Percentiles rank a stretch among this genome's conserved stretches.
Conservation (phyloP, 371 early-diverging fungal species). For the Circinella minor region DNA sequence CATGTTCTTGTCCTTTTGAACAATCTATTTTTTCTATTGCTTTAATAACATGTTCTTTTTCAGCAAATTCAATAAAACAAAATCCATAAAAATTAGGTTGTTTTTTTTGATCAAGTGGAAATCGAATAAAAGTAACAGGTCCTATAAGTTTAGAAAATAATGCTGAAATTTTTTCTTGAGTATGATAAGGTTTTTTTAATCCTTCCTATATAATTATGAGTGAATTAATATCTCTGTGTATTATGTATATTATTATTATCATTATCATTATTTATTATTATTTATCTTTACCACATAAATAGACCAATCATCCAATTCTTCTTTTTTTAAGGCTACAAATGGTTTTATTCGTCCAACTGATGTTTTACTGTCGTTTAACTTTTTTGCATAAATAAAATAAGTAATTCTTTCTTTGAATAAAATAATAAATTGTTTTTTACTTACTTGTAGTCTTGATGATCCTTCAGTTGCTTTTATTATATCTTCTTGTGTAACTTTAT, state of each 20-base stretch:
- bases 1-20: constrained; percentile 4
- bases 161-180: constrained; percentile 24
- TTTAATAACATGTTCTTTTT: constrained; percentile 28
- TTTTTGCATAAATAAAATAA: background rate
- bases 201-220: no score
- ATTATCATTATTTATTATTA: no score
- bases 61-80: constrained; percentile 51
- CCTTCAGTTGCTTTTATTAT: constrained; percentile 26
- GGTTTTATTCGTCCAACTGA: constrained; percentile 43
- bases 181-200: constrained; percentile 19
- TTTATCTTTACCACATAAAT: constrained; percentile 38
- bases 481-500: constrained; percentile 30
- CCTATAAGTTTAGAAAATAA: constrained; percentile 35
- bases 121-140: constrained; percentile 36
- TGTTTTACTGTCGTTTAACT: constrained; percentile 13
- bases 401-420: no score
- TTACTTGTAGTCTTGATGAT: constrained; percentile 16
- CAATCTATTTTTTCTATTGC: constrained; percentile 32
- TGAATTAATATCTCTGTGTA: no score
- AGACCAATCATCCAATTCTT: constrained; percentile 44
- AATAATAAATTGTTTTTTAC: background rate
- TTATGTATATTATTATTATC: no score
- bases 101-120: constrained; percentile 30
- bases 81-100: constrained; percentile 30
- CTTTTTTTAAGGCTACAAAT: constrained; percentile 28